Percentiles rank a stretch among this genome's conserved stretches.
phyloP scores from a whole-genome alignment of 2,329 filamentous ascomycete genomes.

The Clarireedia monteithiana region DNA sequence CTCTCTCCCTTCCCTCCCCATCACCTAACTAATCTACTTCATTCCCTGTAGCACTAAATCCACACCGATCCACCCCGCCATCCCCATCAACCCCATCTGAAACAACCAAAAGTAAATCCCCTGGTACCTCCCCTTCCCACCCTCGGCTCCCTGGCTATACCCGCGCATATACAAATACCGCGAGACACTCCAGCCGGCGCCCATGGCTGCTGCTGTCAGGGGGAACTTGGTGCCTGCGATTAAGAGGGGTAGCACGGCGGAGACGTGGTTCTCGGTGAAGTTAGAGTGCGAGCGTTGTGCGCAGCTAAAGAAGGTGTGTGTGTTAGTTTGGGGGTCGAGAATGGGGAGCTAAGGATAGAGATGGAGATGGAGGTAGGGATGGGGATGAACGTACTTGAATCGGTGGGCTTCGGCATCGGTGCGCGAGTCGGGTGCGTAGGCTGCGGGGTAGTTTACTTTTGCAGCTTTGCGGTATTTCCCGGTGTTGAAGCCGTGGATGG shows the following conservation, averaged over 20 bases:
- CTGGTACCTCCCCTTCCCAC: slow-evolving; percentile 24
- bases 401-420: slow-evolving; percentile 32
- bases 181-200: slow-evolving; percentile 43
- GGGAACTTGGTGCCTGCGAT: slow-evolving; percentile 51
- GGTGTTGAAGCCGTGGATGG: slow-evolving; percentile 42
- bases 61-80: slow-evolving; percentile 22
- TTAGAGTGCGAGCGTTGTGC: slow-evolving; percentile 56
- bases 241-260: slow-evolving; percentile 44
- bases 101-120: slow-evolving; percentile 20
- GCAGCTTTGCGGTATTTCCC: slow-evolving; percentile 42
- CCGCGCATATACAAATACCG: slow-evolving; percentile 48
- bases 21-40: not conserved
- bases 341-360: not conserved
- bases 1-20: not conserved
- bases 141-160: slow-evolving; percentile 28
- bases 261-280: slow-evolving; percentile 53
- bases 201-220: slow-evolving; percentile 39
- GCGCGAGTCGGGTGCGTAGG: slow-evolving; percentile 37
- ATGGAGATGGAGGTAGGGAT: not conserved
- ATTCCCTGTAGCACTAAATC: slow-evolving; percentile 21
- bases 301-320: slow-evolving; percentile 32
- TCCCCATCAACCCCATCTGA: slow-evolving; percentile 21
- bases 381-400: slow-evolving; percentile 40
- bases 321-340: not conserved
- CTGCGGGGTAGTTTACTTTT: slow-evolving; percentile 47